Conservation (phyloP, 768 basidiomycete genomes). For the Pulveroboletus sp. region DNA sequence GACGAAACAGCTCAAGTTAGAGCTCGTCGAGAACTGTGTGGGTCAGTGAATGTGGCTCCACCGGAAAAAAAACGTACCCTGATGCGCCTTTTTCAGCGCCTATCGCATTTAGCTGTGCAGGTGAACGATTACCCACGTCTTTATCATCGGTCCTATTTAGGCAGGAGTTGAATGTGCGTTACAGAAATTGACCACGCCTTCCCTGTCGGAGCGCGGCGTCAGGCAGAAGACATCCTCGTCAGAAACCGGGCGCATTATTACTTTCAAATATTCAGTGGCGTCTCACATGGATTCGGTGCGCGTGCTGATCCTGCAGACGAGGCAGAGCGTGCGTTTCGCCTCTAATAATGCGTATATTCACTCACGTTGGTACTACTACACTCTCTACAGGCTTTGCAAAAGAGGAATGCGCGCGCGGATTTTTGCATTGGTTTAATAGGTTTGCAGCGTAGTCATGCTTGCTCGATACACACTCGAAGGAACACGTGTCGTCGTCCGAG, state of each 20-base stretch:
- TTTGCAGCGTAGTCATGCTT: slow-evolving; percentile 28
- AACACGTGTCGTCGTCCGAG: neutral
- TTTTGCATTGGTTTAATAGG: slow-evolving; percentile 48
- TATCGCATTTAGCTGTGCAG: slow-evolving; percentile 51
- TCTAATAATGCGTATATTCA: neutral
- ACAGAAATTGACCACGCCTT: slow-evolving; percentile 55
- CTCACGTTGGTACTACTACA: neutral
- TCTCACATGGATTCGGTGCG: slow-evolving; percentile 36
- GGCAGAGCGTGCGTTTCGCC: slow-evolving; percentile 15
- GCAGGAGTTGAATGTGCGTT: neutral
- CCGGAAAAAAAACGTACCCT: neutral
- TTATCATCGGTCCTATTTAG: neutral
- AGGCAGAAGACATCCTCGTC: slow-evolving; percentile 52
- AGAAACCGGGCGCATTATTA: slow-evolving; percentile 49
- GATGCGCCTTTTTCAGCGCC: slow-evolving; percentile 37
- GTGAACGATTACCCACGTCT: slow-evolving; percentile 23
- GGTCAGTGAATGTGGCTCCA: slow-evolving; percentile 31
- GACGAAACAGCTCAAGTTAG: slow-evolving; percentile 36
- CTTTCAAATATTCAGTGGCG: slow-evolving; percentile 51
- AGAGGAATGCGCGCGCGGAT: slow-evolving; percentile 50
- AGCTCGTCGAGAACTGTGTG: slow-evolving; percentile 43
- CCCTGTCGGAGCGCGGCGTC: slow-evolving; percentile 45
- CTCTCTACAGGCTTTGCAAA: slow-evolving; percentile 49
- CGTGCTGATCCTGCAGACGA: slow-evolving; percentile 28
- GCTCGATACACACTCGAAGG: neutral